A percentile compares a stretch with the other conserved stretches of the same genome.
These are phyloP conservation scores for Tetrapisispora taiwanensis DNA, from an alignment of 805 yeast species.

Conservation along the genomic window DNA sequence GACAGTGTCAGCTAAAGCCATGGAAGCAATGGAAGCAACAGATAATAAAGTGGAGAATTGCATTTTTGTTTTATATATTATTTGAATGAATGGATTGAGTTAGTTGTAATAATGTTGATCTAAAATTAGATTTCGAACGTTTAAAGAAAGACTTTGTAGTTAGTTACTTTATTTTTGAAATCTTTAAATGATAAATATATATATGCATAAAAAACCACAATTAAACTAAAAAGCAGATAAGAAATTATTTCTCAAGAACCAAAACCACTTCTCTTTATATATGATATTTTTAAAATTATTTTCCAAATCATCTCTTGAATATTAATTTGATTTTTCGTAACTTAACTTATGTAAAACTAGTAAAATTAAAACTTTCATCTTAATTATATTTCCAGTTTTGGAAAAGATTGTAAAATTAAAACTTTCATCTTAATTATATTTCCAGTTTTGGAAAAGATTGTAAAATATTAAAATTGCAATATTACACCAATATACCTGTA, in stretches of 20 bases:
- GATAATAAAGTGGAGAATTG: conserved; percentile 8
- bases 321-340: no score
- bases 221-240: no score
- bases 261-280: neutral
- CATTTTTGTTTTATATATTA: conserved; percentile 6
- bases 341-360: no score
- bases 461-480: neutral
- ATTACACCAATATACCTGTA: no score
- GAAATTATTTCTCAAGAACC: no score
- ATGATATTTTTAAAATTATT: neutral
- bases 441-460: neutral
- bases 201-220: no score
- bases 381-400: neutral
- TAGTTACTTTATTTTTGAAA: neutral
- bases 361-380: no score
- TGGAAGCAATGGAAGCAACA: conserved; percentile 9
- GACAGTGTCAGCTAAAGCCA: conserved; percentile 14
- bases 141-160: conserved; percentile 1
- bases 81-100: conserved; percentile 16
- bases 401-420: no score
- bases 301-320: no score
- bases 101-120: neutral
- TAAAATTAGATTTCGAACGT: neutral
- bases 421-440: neutral
- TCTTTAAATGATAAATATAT: no score